phyloP scores from a whole-genome alignment of 1,139 yeast genomes.

The Groenewaldozyma auringiensis region DNA sequence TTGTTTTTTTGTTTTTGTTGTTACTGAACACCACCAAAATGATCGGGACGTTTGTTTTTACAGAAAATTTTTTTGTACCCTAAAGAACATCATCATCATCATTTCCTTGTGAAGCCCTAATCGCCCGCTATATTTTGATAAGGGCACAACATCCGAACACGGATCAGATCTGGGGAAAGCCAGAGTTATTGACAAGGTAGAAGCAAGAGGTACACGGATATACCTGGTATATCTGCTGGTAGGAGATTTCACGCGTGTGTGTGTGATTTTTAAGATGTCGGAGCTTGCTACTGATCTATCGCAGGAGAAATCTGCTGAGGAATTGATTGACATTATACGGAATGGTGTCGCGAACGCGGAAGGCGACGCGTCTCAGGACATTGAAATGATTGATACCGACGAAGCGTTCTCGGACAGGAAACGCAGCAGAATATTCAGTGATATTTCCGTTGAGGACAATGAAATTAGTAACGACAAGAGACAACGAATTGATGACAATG shows the following conservation, averaged over 20 bases:
- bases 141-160: neutral
- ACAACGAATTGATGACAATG: slow-evolving; percentile 1
- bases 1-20: no score
- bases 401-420: neutral
- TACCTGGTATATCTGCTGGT: no score
- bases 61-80: neutral
- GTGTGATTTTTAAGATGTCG: no score
- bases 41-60: no score
- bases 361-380: neutral
- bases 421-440: neutral
- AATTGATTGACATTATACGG: slow-evolving; percentile 10
- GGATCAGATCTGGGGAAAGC: no score
- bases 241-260: no score
- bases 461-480: neutral
- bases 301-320: neutral
- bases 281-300: neutral
- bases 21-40: no score
- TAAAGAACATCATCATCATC: neutral
- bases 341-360: slow-evolving; percentile 3
- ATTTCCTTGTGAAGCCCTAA: neutral
- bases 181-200: no score
- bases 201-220: no score
- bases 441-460: neutral
- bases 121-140: slow-evolving; percentile 1
- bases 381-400: neutral